Conservation (phyloP, 73 alveolate genomes). For the Blepharisma stoltei region DNA sequence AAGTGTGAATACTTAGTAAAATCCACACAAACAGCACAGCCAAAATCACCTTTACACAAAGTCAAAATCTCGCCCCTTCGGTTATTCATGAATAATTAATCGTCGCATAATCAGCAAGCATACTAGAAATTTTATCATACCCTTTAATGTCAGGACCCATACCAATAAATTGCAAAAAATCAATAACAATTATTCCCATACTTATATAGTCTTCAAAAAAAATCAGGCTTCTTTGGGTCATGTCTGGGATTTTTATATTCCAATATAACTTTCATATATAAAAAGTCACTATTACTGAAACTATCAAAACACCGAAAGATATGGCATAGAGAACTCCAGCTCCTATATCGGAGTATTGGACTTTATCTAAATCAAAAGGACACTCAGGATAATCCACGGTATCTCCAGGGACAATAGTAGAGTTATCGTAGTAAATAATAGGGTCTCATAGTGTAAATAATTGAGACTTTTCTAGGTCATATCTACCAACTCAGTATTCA, state of each 20-base stretch:
- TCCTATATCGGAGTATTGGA: neutral
- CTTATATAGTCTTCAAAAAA: no score
- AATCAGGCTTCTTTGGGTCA: no score
- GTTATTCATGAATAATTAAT: neutral
- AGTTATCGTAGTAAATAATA: neutral
- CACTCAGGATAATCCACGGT: neutral
- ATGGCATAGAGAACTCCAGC: no score
- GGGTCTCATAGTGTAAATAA: neutral
- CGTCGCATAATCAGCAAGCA: neutral
- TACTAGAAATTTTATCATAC: neutral
- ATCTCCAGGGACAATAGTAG: neutral
- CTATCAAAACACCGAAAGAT: no score
- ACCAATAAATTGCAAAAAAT: no score
- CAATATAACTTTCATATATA: no score
- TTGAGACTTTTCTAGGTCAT: no score
- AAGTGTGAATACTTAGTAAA: neutral
- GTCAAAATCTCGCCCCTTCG: neutral
- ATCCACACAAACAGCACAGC: neutral
- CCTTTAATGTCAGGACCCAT: conserved; percentile 24
- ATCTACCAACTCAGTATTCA: no score
- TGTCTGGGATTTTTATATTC: no score
- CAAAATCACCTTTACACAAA: neutral
- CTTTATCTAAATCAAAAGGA: conserved; percentile 12
- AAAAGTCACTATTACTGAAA: no score
- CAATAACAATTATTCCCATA: no score